phyloP scores from a whole-genome alignment of 129 eudicot genomes.

The Helianthus tuberosus region DNA sequence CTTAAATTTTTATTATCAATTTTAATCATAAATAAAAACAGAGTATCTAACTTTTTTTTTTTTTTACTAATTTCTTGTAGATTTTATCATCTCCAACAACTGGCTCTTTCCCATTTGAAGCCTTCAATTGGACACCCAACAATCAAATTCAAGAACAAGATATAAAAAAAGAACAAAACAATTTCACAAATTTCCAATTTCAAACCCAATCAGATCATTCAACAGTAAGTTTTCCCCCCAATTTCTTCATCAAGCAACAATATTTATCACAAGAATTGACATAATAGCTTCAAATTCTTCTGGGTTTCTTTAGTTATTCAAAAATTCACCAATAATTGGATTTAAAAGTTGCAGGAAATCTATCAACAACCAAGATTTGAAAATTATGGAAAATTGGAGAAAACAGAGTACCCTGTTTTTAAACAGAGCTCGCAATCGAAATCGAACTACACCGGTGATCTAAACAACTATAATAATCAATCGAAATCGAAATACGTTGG shows the following conservation, averaged over 20 bases:
- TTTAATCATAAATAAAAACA: not conserved
- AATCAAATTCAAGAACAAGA: conserved; percentile 37
- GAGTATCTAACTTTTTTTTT: conserved; percentile 15
- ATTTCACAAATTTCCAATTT: conserved; percentile 63
- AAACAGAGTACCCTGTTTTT: conserved; percentile 37
- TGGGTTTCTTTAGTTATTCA: not conserved
- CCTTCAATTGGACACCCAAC: conserved; percentile 53
- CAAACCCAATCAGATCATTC: conserved; percentile 37
- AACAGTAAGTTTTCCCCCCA: conserved; percentile 24
- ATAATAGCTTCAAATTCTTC: not conserved
- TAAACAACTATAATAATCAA: conserved; percentile 34
- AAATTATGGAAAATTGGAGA: conserved; percentile 27
- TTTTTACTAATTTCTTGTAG: conserved; percentile 43
- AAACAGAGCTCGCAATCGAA: conserved; percentile 30
- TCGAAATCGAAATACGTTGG: conserved; percentile 23
- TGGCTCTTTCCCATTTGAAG: conserved; percentile 63
- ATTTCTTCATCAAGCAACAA: conserved; percentile 4
- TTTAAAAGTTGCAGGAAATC: conserved; percentile 42
- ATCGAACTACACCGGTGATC: conserved; percentile 16
- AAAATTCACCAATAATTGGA: not conserved
- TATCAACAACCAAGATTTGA: conserved; percentile 45
- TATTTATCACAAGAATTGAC: not conserved
- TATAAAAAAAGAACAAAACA: conserved; percentile 41
- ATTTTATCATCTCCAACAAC: conserved; percentile 87
- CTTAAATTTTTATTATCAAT: not conserved